Conservation (phyloP, 2,329 filamentous ascomycete genomes). For the Neofusicoccum sp. region DNA sequence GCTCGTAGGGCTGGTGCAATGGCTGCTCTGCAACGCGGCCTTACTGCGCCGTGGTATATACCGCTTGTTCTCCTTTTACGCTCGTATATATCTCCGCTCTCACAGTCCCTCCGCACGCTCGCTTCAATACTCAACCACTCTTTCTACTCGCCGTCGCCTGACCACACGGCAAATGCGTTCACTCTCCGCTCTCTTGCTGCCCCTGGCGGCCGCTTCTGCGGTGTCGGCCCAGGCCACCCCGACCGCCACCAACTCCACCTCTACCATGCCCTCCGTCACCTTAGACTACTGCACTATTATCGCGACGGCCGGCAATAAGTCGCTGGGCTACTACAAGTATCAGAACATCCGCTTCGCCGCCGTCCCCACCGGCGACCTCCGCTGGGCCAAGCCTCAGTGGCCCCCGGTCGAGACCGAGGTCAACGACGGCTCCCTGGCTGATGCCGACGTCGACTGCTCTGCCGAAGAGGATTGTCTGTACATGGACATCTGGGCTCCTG, state of each 20-base stretch:
- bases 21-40: conserved; percentile 1
- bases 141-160: not conserved
- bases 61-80: not conserved
- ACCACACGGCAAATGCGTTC: not conserved
- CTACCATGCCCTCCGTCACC: conserved; percentile 24
- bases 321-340: conserved; percentile 39
- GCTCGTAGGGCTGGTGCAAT: not conserved
- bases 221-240: not conserved
- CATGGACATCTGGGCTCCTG: conserved; percentile 50
- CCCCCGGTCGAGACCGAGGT: conserved; percentile 34
- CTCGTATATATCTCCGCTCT: not conserved
- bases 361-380: conserved; percentile 41
- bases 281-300: conserved; percentile 31
- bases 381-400: conserved; percentile 43
- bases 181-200: not conserved
- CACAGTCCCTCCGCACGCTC: too few relatives aligned
- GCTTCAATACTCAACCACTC: not conserved
- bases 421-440: conserved; percentile 35
- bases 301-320: conserved; percentile 24
- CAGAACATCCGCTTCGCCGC: conserved; percentile 47
- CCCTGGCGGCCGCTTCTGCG: not conserved
- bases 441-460: conserved; percentile 37
- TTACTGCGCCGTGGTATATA: not conserved
- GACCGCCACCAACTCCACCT: not conserved
- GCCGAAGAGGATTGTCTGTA: conserved; percentile 50